Evolutionary conservation across 2,329 filamentous ascomycete species (phyloP).

Genomic region (Ceratocystis eucalypticola): DNA sequence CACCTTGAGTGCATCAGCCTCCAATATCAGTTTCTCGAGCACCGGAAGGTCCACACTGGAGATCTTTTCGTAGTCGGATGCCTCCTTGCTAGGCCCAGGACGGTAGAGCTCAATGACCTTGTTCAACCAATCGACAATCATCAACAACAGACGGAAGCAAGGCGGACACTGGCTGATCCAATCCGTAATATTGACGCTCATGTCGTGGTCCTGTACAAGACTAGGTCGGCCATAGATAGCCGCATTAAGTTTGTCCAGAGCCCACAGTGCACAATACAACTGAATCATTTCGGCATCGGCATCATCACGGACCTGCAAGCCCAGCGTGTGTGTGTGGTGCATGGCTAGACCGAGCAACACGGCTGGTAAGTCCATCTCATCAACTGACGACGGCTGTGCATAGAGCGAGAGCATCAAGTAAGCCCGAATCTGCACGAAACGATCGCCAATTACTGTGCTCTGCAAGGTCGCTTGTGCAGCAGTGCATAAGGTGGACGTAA

Average conservation of each 20-base stretch:
- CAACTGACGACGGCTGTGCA: constrained; percentile 39
- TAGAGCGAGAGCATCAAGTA: constrained; percentile 44
- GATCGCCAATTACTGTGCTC: constrained; percentile 39
- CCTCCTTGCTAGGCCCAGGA: constrained; percentile 34
- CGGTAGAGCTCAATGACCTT: constrained; percentile 48
- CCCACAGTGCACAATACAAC: constrained; percentile 47
- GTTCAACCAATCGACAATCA: constrained; percentile 42
- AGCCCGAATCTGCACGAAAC: constrained; percentile 42
- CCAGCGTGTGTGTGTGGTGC: constrained; percentile 43
- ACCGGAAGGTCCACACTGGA: constrained; percentile 41
- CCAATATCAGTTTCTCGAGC: constrained; percentile 43
- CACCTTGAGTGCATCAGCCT: constrained; percentile 38
- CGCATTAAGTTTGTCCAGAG: constrained; percentile 45
- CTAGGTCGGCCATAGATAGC: constrained; percentile 47
- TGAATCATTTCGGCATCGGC: constrained; percentile 34
- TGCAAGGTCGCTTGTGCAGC: constrained; percentile 38
- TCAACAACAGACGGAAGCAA: constrained; percentile 44
- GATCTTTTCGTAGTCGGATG: constrained; percentile 31
- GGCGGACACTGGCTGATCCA: constrained; percentile 39
- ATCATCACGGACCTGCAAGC: constrained; percentile 38
- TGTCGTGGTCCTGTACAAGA: constrained; percentile 47
- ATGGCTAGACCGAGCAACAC: constrained; percentile 41
- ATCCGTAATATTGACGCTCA: constrained; percentile 39
- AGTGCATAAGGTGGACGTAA: constrained; percentile 35
- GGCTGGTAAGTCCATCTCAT: constrained; percentile 42